Evolutionary conservation across 257 asterid species (phyloP).

Genomic region (Solanum bulbocastanum): DNA sequence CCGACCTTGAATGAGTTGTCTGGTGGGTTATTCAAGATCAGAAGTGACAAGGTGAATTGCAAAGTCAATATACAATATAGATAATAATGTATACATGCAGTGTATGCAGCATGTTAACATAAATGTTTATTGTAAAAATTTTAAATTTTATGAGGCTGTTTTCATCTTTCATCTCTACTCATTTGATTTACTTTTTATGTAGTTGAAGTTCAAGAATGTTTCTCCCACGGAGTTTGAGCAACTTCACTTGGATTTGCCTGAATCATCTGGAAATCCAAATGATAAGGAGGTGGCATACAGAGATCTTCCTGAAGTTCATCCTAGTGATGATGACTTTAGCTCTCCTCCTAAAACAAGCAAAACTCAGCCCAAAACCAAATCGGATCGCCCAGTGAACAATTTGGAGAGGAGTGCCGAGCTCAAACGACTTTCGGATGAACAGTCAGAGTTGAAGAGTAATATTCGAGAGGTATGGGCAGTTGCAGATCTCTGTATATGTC

Average conservation of each 20-base stretch:
- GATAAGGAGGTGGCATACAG: not conserved
- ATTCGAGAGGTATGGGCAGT: not conserved
- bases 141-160: not conserved
- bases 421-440: not conserved
- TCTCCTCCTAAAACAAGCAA: not conserved
- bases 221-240: constrained; percentile 1
- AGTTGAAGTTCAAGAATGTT: not conserved
- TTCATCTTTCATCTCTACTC: not conserved
- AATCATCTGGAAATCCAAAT: not conserved
- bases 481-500: not conserved
- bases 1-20: not conserved
- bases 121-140: not conserved
- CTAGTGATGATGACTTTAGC: not conserved
- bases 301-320: not conserved
- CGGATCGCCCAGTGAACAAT: not conserved
- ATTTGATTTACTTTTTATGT: not conserved
- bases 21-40: not conserved
- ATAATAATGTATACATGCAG: not conserved
- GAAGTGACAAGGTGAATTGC: not conserved
- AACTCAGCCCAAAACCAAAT: not conserved
- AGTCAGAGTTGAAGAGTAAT: not conserved
- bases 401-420: not conserved
- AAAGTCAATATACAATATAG: not conserved
- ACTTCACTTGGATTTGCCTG: not conserved
- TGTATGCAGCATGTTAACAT: not conserved